Base-by-base conservation (phyloP, 139 green algal species). In the Tetradesmus lagerheimii region DNA sequence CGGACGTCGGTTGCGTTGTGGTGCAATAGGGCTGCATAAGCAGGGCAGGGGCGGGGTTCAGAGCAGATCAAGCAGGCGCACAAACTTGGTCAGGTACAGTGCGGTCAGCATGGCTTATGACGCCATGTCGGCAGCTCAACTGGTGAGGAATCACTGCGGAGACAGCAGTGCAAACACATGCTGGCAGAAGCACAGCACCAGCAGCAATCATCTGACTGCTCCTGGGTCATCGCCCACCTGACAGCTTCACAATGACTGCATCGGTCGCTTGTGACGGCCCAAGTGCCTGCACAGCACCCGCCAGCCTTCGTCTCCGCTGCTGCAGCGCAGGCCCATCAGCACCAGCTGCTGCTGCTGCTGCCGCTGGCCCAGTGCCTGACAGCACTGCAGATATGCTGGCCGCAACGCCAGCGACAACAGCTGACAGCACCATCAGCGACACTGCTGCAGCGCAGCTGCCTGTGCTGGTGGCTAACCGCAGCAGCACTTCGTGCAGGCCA, bases 351-450 rank as follows among this genome's bases (percentile, higher is more conserved):
- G 23, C n/a, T 50, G 80, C 43, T 67, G 81, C 81, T 15, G 81
- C 80, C 12, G 43, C 43, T 38, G 23, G n/a, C 67, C 67, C 67
- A 41, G 67, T 23, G n/a, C 67, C 67, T 38, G 67, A 27, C 12
- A 80, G 75, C 29, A 31, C 34, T 25, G 43, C 74, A 43, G n/a
- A 43, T 9, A 83, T 53, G 6, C 87, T 86, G 27, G 53, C 64
- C 4, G 80, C 64, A 75, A 95, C 85, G n/a, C 91, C 92, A 27
- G 89, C 79, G 9, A 91, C 88, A 4, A 95, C 27, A 0, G 91
- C 87, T 25, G 92, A 77, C 43, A 97, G 90, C 39, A 91, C 83
- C 43, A 96, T 92, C 39, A 96, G 86, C 12, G 95, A 92, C 74
- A 92, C 27, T 0, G 92, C 78, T 38, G 78, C 89, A 39, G 92